Evolutionary conservation across 2,329 filamentous ascomycete species (phyloP), one percentile per base, ranked within the genome.

Genomic region (Aspergillus intermedius): DNA sequence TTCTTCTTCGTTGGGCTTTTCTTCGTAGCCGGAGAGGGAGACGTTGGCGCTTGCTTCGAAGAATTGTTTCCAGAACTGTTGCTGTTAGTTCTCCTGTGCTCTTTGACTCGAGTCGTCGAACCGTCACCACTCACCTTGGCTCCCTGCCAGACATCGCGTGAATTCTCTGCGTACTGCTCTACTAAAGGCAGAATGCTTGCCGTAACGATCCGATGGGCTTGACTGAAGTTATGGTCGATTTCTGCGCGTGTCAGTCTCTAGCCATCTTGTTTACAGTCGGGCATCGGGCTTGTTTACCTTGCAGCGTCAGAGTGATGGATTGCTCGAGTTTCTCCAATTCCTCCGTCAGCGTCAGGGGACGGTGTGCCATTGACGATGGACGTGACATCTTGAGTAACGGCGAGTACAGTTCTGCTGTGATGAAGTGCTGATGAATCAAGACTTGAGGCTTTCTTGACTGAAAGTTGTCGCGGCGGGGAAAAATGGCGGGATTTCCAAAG

Each of bases 31-130:
- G 0, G 90, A 95, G 9, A 98, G 80, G 9, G 91, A 95, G 22
- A 98, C 91, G 62, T 98, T 97, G 66, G 93, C 93, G 43, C 91
- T 95, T 32, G 93, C 90, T 73, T 98, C 93, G 71, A 98, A 98
- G 76, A 98, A 98, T 75, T 97, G 91, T 72, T 98, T 98, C 93
- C 93, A 98, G 72, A 98, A 98, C 87, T 94, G 62, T 15, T 44
- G 9, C n/a, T 35, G 40, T 50, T 42, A 53, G 41, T 12, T 30
- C 25, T 30, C 25, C 25, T 22, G 25, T 40, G 47, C 21, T 32
- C 37, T 40, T 30, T 45, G 6, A n/a, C 19, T 40, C 22, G 35
- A 12, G 42, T 30, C 3, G 19, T 19, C 17, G 17, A 19, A 40
- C 3, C 7, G 10, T 28, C 22, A 35, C 45, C 9, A 48, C 62